Evolutionary conservation across 257 asterid species (phyloP).

Genomic region (Oldenlandia corymbosa): DNA sequence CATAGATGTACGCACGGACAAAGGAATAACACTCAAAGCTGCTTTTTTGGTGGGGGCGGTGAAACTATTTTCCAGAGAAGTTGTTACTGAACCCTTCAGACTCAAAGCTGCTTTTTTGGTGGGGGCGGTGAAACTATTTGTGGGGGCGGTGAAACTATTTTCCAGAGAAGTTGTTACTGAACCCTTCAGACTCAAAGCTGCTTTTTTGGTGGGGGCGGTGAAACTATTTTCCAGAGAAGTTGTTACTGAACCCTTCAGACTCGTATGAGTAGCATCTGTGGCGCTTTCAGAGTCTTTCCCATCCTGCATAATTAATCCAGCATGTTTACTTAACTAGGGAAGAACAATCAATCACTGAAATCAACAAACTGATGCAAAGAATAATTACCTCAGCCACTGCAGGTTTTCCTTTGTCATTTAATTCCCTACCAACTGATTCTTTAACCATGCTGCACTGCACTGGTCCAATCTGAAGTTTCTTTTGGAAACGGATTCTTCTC

Average conservation of each 20-base stretch:
- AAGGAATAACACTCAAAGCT: conserved; percentile 17
- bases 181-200: conserved; percentile 14
- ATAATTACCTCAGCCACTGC: conserved; percentile 39
- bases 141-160: conserved; percentile 9
- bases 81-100: conserved; percentile 5
- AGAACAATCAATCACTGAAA: neutral
- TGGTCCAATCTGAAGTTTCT: conserved; percentile 50
- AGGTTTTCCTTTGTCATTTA: conserved; percentile 18
- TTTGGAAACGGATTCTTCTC: conserved; percentile 58
- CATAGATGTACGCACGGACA: conserved; percentile 31
- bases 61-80: conserved; percentile 13
- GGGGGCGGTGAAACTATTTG: too few relatives aligned
- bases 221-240: conserved; percentile 14
- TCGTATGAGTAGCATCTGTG: conserved; percentile 14
- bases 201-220: conserved; percentile 17
- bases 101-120: conserved; percentile 15
- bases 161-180: conserved; percentile 8
- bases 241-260: conserved; percentile 3
- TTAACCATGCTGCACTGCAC: conserved; percentile 32
- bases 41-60: conserved; percentile 14
- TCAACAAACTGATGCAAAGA: neutral
- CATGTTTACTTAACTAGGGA: neutral
- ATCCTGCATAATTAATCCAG: conserved; percentile 44
- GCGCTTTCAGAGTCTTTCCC: conserved; percentile 18
- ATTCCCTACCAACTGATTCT: conserved; percentile 24